Base-by-base conservation (phyloP, 441 rosid genomes). In the Gossypium trilobum region DNA sequence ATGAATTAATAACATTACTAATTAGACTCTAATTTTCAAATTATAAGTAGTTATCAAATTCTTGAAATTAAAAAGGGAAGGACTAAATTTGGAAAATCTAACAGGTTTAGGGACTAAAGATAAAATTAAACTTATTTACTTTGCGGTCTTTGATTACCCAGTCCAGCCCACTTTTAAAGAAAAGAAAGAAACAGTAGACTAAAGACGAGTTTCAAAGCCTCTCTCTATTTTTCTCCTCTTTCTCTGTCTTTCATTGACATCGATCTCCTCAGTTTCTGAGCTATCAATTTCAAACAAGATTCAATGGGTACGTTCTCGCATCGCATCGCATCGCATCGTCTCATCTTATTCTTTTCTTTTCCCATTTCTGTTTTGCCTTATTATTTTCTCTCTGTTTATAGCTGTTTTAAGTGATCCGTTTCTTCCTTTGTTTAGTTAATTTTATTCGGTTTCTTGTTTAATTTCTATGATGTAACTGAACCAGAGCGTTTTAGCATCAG, bases 251-350 rank as follows among this genome's bases (percentile, higher is more conserved):
- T 46, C 74, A 16, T 42, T 54, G 46, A 60, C 20, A 46, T 69
- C 48, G 68, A 59, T 77, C 81, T 74, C 65, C 44, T 56, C 60
- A 4, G 11, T 51, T 68, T 67, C 22, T 44, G 57, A 25, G 51
- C 62, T 22, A 13, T 73, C 70, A 55, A 54, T 58, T 19, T 75
- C 66, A 13, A 5, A 57, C 44, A 36, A 73, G 77, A 64, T 74
- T 10, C 69, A 77, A 83, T 83, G 86, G 86, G 86, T 83, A 83
- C 13, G 59, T 17, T 73, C 58, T 77, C 33, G 2, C 19, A 33
- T 33, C 39, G 39, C 39, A 20, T 74, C 72, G 33, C 31, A 20
- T 74, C 72, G 52, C 25, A 23, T 23, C 25, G 25, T 79, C 17
- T n/a, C 31, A 6, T 68, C 62, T 70, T 73, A 60, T 16, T 16